Evolutionary conservation across 208 protist species (phyloP).

Genomic region (Tritrichomonas foetus): DNA sequence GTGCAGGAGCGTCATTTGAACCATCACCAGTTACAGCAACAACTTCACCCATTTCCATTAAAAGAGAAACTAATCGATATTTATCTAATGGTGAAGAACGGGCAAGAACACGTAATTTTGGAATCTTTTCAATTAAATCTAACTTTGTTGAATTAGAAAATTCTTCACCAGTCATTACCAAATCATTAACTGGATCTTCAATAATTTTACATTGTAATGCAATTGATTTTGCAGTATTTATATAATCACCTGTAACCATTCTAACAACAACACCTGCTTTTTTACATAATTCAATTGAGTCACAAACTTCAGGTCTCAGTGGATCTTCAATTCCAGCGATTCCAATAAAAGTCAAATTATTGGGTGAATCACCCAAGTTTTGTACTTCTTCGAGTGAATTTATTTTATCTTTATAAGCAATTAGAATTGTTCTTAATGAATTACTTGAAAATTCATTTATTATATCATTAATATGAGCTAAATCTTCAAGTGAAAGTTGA

Average conservation of each 20-base stretch:
- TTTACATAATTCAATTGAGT: slow-evolving; percentile 59
- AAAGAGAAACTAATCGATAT: slow-evolving; percentile 23
- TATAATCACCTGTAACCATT: no score
- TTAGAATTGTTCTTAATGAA: not conserved
- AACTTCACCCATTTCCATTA: slow-evolving; percentile 37
- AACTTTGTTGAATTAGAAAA: not conserved
- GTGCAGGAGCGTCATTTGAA: slow-evolving; percentile 83
- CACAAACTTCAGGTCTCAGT: slow-evolving; percentile 53
- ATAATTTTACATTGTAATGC: slow-evolving; percentile 58
- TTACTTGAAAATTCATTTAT: not conserved
- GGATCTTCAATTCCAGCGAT: slow-evolving; percentile 45
- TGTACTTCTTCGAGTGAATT: not conserved
- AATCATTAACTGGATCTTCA: not conserved
- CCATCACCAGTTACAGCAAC: slow-evolving; percentile 69
- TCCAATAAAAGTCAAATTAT: not conserved
- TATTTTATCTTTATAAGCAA: not conserved
- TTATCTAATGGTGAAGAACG: slow-evolving; percentile 44
- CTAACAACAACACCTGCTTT: slow-evolving; percentile 72
- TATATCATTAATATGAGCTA: not conserved
- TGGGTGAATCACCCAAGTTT: not conserved
- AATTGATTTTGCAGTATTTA: slow-evolving; percentile 67
- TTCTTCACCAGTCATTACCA: not conserved
- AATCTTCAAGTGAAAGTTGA: not conserved
- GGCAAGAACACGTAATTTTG: slow-evolving; percentile 34
- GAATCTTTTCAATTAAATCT: not conserved